phyloP scores from a whole-genome alignment of 225 moss, liverwort and hornwort genomes.

The Antitrichia curtipendula region DNA sequence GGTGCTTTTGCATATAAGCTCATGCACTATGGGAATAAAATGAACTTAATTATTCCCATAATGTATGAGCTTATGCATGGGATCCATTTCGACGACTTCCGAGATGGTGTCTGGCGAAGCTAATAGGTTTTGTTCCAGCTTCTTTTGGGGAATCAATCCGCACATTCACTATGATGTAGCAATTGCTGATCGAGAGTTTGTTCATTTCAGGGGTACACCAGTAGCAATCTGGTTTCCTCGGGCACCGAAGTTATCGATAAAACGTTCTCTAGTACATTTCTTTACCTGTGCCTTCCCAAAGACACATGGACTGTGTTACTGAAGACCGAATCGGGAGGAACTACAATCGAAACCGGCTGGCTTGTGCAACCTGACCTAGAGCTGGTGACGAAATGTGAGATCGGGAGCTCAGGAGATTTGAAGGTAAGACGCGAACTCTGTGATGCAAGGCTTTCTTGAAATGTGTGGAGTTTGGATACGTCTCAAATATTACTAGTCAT shows the following conservation, averaged over 20 bases:
- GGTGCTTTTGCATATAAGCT: background rate
- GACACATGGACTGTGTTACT: constrained; percentile 48
- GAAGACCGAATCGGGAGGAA: constrained; percentile 2
- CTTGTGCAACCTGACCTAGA: constrained; percentile 34
- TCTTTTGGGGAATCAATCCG: background rate
- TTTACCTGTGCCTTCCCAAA: constrained; percentile 43
- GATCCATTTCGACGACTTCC: background rate
- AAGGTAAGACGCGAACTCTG: constrained; percentile 21
- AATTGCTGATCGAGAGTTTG: background rate
- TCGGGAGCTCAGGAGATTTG: constrained; percentile 35
- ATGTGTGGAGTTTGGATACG: background rate
- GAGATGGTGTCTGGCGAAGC: background rate
- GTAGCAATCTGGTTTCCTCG: constrained; percentile 7
- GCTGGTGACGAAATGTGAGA: constrained; percentile 43
- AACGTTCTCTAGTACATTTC: background rate
- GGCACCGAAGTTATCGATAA: constrained; percentile 15
- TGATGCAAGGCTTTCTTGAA: background rate
- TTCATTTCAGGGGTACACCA: constrained; percentile 4
- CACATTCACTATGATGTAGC: background rate
- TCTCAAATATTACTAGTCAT: background rate
- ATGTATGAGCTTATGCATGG: background rate
- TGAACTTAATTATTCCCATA: background rate
- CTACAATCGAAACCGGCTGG: constrained; percentile 78
- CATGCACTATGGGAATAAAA: background rate
- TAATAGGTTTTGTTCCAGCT: background rate